phyloP scores from a whole-genome alignment of 306 rosid genomes.

The apple (Malus domestica) region ASM211411v1 NC_041799.1:41232001-41232500 shows the following conservation, averaged over 20 bases:
- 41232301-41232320: conserved; percentile 34
- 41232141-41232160: conserved; percentile 66
- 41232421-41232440: conserved; percentile 51
- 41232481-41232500: conserved; percentile 10
- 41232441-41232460: conserved; percentile 64
- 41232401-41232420: conserved; percentile 61
- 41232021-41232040: not conserved
- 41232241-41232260: not conserved
- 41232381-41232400: not conserved
- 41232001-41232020: conserved; percentile 75
- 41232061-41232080: not conserved
- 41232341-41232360: conserved; percentile 5
- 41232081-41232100: not conserved
- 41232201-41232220: conserved; percentile 2
- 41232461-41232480: conserved; percentile 47
- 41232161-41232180: conserved; percentile 35
- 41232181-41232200: not conserved
- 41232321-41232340: conserved; percentile 39
- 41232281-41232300: conserved; percentile 58
- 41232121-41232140: conserved; percentile 97
- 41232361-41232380: not conserved
- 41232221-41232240: not conserved
- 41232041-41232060: not conserved
- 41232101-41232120: conserved; percentile 98
- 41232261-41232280: conserved; percentile 58